Conservation (phyloP, 805 yeast genomes). For the Jamesozyma gamospora region DNA sequence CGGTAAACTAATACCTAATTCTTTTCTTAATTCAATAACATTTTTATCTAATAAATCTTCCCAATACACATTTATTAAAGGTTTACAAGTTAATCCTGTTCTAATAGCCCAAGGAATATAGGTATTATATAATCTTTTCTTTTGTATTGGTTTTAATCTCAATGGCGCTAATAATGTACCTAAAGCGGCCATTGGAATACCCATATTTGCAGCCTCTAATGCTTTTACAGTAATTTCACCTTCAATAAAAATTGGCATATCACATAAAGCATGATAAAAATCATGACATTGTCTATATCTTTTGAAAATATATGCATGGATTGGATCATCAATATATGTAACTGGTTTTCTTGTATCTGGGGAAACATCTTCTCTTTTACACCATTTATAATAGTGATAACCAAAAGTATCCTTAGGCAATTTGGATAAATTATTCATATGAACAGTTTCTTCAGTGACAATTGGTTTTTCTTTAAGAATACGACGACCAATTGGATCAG, state of each 20-base stretch:
- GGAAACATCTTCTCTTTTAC: conserved; percentile 76
- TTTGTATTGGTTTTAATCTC: conserved; percentile 54
- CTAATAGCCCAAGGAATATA: conserved; percentile 83
- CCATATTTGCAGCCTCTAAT: conserved; percentile 83
- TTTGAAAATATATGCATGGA: conserved; percentile 85
- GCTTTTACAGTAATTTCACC: conserved; percentile 95
- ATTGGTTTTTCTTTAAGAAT: conserved; percentile 74
- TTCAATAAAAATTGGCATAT: conserved; percentile 82
- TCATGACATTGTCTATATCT: conserved; percentile 96
- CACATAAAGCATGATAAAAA: conserved; percentile 86
- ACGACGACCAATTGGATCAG: conserved; percentile 64
- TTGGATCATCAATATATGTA: conserved; percentile 77
- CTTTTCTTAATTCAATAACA: conserved; percentile 57
- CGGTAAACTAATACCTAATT: conserved; percentile 67
- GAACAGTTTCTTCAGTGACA: conserved; percentile 61
- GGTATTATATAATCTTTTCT: conserved; percentile 50
- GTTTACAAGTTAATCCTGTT: conserved; percentile 62
- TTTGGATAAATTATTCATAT: conserved; percentile 47
- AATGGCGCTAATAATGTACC: conserved; percentile 88
- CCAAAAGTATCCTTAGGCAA: conserved; percentile 71
- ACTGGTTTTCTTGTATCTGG: conserved; percentile 92
- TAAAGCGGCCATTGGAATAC: conserved; percentile 90
- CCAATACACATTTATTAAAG: conserved; percentile 87
- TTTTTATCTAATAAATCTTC: conserved; percentile 69
- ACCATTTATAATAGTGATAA: conserved; percentile 68